These are phyloP conservation scores for Dryadomyces sulphureus DNA, from an alignment of 2,329 filamentous ascomycete genomes.

Conservation along the genomic window DNA sequence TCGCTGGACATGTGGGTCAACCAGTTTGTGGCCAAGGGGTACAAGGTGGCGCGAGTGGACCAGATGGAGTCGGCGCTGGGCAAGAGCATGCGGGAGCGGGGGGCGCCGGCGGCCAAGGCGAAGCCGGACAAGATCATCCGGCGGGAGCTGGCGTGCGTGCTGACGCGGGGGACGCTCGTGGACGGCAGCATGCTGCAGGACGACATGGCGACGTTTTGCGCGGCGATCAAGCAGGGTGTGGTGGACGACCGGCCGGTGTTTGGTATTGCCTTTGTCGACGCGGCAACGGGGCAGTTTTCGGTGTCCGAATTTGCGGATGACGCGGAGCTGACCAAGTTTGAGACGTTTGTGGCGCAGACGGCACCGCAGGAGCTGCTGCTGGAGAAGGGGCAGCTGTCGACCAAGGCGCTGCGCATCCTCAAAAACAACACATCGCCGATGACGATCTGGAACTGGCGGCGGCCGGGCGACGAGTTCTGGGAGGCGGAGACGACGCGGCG, in stretches of 20 bases:
- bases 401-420: conserved; percentile 80
- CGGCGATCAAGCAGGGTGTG: conserved; percentile 71
- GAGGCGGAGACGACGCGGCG: conserved; percentile 66
- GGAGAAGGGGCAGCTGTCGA: conserved; percentile 74
- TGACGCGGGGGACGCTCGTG: conserved; percentile 85
- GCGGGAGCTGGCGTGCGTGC: conserved; percentile 76
- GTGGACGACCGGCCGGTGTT: conserved; percentile 63
- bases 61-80: conserved; percentile 91
- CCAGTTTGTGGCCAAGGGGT: conserved; percentile 95
- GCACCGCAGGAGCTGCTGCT: conserved; percentile 76
- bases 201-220: conserved; percentile 93
- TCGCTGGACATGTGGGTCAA: conserved; percentile 96
- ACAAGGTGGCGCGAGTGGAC: conserved; percentile 91
- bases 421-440: conserved; percentile 92
- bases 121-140: conserved; percentile 90
- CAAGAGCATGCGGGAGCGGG: conserved; percentile 97
- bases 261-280: conserved; percentile 87
- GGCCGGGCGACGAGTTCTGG: conserved; percentile 81
- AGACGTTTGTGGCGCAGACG: conserved; percentile 89
- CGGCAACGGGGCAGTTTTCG: conserved; percentile 88
- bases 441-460: conserved; percentile 90
- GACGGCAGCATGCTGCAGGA: conserved; percentile 95
- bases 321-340: conserved; percentile 85
- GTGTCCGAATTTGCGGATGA: conserved; percentile 89
- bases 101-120: conserved; percentile 40